A percentile compares a stretch with the other conserved stretches of the same genome.
Evolutionary conservation across 2,329 filamentous ascomycete species (phyloP).

Genomic region (Lecanoromycetidae sp.): DNA sequence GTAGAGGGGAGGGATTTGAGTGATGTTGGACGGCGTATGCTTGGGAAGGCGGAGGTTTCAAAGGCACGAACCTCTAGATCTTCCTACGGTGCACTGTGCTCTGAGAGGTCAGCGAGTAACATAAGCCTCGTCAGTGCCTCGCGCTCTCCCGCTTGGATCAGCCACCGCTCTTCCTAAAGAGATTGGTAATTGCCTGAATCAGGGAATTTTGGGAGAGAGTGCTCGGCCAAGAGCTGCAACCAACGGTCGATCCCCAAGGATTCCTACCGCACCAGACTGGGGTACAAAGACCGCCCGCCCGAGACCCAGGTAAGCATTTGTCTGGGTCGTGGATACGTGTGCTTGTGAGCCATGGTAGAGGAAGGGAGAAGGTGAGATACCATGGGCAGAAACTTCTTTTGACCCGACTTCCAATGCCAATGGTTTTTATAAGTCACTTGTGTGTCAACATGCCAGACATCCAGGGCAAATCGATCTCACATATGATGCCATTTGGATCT

Average conservation of each 20-base stretch:
- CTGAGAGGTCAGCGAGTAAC: background rate
- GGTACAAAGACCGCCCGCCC: background rate
- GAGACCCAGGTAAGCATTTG: background rate
- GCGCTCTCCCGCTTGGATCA: slow-evolving; percentile 8
- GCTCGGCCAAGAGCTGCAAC: slow-evolving; percentile 7
- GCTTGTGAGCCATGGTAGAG: background rate
- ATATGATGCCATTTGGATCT: slow-evolving; percentile 12
- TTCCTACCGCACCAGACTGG: background rate
- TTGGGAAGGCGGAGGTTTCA: slow-evolving; percentile 4
- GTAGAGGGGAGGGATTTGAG: background rate
- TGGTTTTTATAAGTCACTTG: no score
- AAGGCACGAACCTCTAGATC: slow-evolving; percentile 4
- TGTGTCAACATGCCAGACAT: no score
- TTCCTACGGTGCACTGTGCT: slow-evolving; percentile 1
- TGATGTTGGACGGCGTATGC: background rate
- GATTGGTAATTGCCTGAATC: slow-evolving; percentile 7
- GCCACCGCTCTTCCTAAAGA: slow-evolving; percentile 4
- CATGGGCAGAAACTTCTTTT: no score
- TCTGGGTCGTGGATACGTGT: background rate
- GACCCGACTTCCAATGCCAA: no score
- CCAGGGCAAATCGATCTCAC: background rate
- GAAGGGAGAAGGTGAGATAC: background rate
- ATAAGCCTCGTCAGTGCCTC: background rate
- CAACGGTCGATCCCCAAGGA: slow-evolving; percentile 11
- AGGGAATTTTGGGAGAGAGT: slow-evolving; percentile 7